Percentiles rank a stretch among this genome's conserved stretches.
These are phyloP conservation scores for Akanthomyces uredinophilus DNA, from an alignment of 2,329 filamentous ascomycete genomes.

Conservation along the genomic window DNA sequence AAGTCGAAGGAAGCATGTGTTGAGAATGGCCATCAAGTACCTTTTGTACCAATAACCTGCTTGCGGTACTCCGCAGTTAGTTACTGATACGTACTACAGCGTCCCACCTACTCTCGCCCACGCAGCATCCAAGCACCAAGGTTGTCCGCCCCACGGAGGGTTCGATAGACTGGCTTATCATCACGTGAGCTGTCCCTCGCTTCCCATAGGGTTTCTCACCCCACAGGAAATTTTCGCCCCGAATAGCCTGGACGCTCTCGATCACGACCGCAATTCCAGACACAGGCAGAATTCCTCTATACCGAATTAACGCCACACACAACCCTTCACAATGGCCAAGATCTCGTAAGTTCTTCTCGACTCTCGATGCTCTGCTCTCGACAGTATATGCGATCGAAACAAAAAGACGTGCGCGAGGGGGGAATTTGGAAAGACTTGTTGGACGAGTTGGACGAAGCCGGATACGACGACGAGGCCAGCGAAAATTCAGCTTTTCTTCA, in stretches of 20 bases:
- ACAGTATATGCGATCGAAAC: constrained; percentile 15
- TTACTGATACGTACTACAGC: no score
- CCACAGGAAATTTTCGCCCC: constrained; percentile 34
- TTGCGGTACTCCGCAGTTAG: no score
- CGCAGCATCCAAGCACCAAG: no score
- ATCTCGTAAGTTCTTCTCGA: constrained; percentile 47
- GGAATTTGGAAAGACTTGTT: neutral
- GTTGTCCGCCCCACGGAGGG: constrained; percentile 3
- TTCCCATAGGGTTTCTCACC: constrained; percentile 36
- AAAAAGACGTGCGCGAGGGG: constrained; percentile 16
- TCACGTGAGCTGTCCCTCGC: constrained; percentile 9
- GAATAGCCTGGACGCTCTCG: constrained; percentile 26
- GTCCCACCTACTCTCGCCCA: no score
- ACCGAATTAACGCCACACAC: constrained; percentile 38
- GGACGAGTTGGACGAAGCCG: neutral
- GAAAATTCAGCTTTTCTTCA: neutral
- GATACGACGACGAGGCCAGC: neutral
- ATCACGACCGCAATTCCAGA: constrained; percentile 32
- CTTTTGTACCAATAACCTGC: no score
- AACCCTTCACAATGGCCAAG: constrained; percentile 58
- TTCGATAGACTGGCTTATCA: constrained; percentile 1
- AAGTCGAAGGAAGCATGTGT: no score
- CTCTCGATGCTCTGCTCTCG: constrained; percentile 10
- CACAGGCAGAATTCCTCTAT: constrained; percentile 30
- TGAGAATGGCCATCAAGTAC: no score